Evolutionary conservation across 1,139 yeast species (phyloP), one percentile per base, ranked within the genome.

Genomic region (Saccharomycopsis hybrid): DNA sequence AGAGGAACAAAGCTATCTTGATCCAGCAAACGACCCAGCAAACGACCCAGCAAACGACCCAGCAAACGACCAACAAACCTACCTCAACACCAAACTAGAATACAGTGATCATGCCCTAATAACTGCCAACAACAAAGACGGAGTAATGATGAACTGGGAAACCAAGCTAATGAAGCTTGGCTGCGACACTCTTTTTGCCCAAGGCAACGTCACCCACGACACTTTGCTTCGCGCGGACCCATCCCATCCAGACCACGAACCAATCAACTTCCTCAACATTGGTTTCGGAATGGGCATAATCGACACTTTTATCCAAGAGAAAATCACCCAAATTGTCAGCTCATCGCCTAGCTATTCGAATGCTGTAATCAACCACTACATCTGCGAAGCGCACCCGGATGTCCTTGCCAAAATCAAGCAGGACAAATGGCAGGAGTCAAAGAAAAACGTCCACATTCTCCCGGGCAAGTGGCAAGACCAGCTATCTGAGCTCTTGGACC

Each of bases 121-220:
- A 36, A 90, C 97, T 1, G 74, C 78, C 54, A 80, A 77, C 32
- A 73, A 82, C 53, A 74, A 80, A 46, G 97, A 90, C 60, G 97
- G 97, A 30, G 97, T 90, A 2, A 90, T 90, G 97, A 90, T 90
- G 97, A 84, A 85, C 58, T 90, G 97, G 97, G 97, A 90, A 65
- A 75, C 80, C 3, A 79, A 80, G 31, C 73, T 90, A 51, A 90
- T 90, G 97, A 70, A 74, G 54, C 71, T 82, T 27, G 95, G 95
- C 1, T 84, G 95, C 52, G 80, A 83, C 30, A 69, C 89, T 0
- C 63, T 89, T 18, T 80, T 83, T 63, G 43, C 41, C 2, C 57
- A 56, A 36, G 62, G 54, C 1, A 65, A 59, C n/a, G 63, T 62
- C 4, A 2, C 31, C 4, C 32, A 29, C 5, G 41, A 39, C 2